Percentiles rank a stretch among this genome's conserved stretches.
phyloP scores from a whole-genome alignment of 2,329 filamentous ascomycete genomes.

The Fusarium haematococcum region DNA sequence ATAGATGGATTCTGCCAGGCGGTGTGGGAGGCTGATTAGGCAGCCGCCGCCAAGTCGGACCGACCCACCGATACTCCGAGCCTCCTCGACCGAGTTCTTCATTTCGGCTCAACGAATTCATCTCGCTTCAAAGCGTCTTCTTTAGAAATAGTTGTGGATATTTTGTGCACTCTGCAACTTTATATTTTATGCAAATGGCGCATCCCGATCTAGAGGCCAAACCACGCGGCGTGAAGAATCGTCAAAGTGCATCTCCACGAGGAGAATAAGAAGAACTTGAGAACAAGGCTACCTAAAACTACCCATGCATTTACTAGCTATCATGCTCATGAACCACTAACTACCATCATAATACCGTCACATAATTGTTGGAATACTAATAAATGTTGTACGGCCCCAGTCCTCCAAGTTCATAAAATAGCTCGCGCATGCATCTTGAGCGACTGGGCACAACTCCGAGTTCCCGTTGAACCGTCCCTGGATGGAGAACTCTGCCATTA shows the following conservation, averaged over 20 bases:
- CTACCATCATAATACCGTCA: neutral
- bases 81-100: neutral
- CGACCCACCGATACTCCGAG: too few species aligned
- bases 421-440: neutral
- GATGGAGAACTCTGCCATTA: too few species aligned
- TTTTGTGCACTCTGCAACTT: neutral
- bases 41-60: neutral
- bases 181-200: neutral
- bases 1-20: slow-evolving; percentile 39
- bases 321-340: neutral
- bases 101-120: neutral
- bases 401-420: neutral
- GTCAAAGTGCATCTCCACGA: too few species aligned
- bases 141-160: neutral
- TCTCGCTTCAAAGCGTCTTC: neutral
- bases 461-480: neutral
- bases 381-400: neutral
- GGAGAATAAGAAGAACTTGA: neutral
- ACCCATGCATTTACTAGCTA: neutral
- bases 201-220: neutral
- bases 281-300: neutral
- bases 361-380: neutral
- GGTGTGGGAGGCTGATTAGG: neutral
- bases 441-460: neutral
- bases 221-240: neutral